Base-by-base conservation (phyloP, 2,329 filamentous ascomycete genomes). In the Penicillium hesseltinei region DNA sequence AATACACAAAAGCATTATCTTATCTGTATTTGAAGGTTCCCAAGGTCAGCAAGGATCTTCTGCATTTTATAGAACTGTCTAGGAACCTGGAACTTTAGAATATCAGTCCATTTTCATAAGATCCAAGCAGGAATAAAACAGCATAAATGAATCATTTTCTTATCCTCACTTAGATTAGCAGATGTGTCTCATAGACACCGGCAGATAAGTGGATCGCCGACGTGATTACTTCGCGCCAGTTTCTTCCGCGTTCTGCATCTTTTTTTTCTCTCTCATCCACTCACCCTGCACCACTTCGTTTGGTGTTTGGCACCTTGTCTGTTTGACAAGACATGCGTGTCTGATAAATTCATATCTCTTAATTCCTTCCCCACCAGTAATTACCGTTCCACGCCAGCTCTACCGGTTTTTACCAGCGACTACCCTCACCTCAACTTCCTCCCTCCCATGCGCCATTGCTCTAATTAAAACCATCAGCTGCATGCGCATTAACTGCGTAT, bases 201-300 rank as follows among this genome's bases (percentile, higher is more conserved):
- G 36, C 9, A 11, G 19, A 23, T 53, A 42, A 54, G 51, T 54
- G 44, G 51, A 54, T 42, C 44, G 35, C 15, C 36, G 40, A 48
- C 25, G 35, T 53, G 31, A 39, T 27, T 27, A 27, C 15, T 48
- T 33, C 44, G 51, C 44, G 51, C 27, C 25, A 49, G 19, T 40
- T 46, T 46, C 48, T 51, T 51, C 54, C 49, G 54, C 54, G 35
- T 52, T 44, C 31, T 38, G 11, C 19, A 19, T 17, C 21, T 19
- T 54, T 36, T 46, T 25, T 25, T 49, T 13, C 11, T 11, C 27
- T 31, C 10, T 8, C n/a, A 21, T 23, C 23, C 27, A 19, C 21
- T 29, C n/a, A 29, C 31, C 31, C 33, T 51, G 25, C 31, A 44
- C 29, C 13, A 19, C 45, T 8, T 25, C n/a, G n/a, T 35, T 17